Base-by-base conservation (phyloP, 176 grass and related monocot genomes). In the Aegilops sharonensis region DNA sequence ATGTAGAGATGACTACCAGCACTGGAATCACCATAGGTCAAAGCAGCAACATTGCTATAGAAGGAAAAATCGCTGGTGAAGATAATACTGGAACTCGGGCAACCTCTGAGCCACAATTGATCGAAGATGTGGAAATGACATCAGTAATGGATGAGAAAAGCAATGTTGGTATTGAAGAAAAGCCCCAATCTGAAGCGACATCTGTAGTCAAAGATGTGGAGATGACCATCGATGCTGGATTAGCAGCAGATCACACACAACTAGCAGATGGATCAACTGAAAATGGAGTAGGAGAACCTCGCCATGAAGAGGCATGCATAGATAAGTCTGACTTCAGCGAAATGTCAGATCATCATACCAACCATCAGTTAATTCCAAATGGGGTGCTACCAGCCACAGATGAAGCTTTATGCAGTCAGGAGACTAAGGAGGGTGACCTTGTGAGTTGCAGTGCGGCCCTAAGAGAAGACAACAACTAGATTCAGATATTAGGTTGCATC, bases 401-500 rank as follows among this genome's bases (percentile, higher is more conserved):
- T 68, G 87, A 87, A 92, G 64, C 35, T 68, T 66, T 64, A 80
- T 68, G 61, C 64, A 65, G 13, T 69, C 27, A 82, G 86, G 77
- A 54, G 50, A 54, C 50, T 54, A 18, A 54, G 50, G 50, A 68
- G 68, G 59, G 45, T 68, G 84, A 88, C 85, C 77, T 79, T 84
- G 78, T 74, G 36, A 27, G 27, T 88, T 43, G 17, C 66, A 88
- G 52, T 36, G 61, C 32, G 42, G 84, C 77, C 86, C 57, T 78
- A 87, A 84, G 37, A 81, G 50, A 81, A 85, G 70, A 79, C 64
- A 77, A 60, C 73, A 90, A 81, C 25, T 92, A 92, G 78, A 81
- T 84, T 76, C 74, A 52, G 68, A 85, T 30, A 80, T 36, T 82
- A 90, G 69, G 76, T 73, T 68, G 75, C 74, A 82, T 86, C 75